Conservation (phyloP, 2,329 filamentous ascomycete genomes). For the Phialocephala sp. region DNA sequence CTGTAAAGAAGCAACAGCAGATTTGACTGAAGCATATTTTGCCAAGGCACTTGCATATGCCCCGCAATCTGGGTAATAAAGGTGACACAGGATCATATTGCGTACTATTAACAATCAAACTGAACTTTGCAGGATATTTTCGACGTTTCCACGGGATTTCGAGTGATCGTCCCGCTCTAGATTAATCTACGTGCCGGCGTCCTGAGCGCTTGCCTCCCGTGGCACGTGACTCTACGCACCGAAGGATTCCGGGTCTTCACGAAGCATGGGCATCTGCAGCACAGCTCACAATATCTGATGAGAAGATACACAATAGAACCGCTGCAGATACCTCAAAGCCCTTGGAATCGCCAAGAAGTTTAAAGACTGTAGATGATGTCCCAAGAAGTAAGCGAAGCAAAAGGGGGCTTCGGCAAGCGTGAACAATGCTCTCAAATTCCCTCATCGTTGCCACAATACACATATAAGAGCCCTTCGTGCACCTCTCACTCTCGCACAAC, state of each 20-base stretch:
- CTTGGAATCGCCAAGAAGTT: background rate
- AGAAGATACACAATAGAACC: background rate
- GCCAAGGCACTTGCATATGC: background rate
- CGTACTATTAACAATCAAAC: background rate
- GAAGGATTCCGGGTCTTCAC: background rate
- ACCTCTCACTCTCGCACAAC: background rate
- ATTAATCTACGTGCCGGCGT: background rate
- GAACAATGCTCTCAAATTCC: slow-evolving; percentile 10
- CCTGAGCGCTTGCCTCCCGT: background rate
- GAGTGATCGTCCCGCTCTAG: background rate
- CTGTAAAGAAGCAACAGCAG: background rate
- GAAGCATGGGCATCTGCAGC: background rate
- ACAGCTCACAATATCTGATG: background rate
- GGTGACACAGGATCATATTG: background rate
- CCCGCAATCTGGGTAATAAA: background rate
- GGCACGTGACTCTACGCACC: background rate
- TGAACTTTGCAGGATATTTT: background rate
- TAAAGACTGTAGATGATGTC: background rate
- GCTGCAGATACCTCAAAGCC: background rate
- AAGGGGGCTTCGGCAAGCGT: background rate
- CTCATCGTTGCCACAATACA: slow-evolving; percentile 2
- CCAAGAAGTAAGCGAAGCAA: slow-evolving; percentile 2
- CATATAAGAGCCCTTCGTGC: background rate
- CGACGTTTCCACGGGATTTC: background rate
- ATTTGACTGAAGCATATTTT: background rate